Evolutionary conservation across 345 rosid genomes (phyloP), one percentile per base, ranked within the genome.

Genomic region (Heritiera littoralis): DNA sequence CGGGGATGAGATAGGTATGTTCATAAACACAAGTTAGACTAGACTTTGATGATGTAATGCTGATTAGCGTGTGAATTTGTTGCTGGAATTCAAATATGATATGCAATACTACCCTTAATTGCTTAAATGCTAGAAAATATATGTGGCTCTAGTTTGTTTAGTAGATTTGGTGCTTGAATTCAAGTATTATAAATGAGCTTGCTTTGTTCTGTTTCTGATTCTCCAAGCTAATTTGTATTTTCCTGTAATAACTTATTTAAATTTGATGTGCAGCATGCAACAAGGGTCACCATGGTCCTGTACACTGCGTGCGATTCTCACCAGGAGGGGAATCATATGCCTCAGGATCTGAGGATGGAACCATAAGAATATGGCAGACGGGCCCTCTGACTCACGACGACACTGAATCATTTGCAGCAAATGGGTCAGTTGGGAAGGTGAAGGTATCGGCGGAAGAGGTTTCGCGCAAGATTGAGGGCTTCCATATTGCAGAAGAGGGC

Each of bases 221-320:
- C 14, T 6, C 20, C 17, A 66, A 7, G 20, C 23, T 3, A 40
- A 18, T 32, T 4, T 15, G 28, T 15, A 66, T 15, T 17, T 67
- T 1, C 72, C 2, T 1, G 7, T 67, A n/a, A 10, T 71, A 0
- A 17, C 65, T 49, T 17, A 43, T 69, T 23, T 32, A 13, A 5
- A 5, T 72, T 15, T 20, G 70, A 46, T 63, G 28, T 68, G 83
- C 77, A 93, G 97, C 90, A 60, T 96, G 97, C 92, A 92, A 96
- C 81, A 96, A 96, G 85, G 99, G 99, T 74, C 99, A 96, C 80
- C 99, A 94, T 28, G 99, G 99, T 81, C 98, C 99, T 7, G 95
- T 96, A 35, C 98, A 96, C 46, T 92, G 98, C 6, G 89, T 96
- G 52, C 91, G 98, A 11, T 96, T 94, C 81, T 86, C 99, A 6